Percentiles rank a stretch among this genome's conserved stretches.
These are phyloP conservation scores for Backusella sp. DNA, from an alignment of 192 early-diverging fungal genomes.

Conservation along the genomic window DNA sequence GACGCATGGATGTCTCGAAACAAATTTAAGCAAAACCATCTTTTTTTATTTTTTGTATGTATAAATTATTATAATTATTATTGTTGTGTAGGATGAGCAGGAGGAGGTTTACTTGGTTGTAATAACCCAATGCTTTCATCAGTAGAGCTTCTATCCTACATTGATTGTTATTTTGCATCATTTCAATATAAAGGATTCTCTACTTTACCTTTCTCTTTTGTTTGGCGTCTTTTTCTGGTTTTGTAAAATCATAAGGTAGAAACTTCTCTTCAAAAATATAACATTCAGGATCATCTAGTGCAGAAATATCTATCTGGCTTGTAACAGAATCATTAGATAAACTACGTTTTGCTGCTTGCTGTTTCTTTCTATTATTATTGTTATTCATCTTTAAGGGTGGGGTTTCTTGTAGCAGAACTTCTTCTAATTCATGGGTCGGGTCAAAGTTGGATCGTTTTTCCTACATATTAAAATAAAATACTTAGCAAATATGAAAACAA, in stretches of 20 bases:
- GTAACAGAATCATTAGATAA: slow-evolving; percentile 32
- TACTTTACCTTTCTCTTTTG: slow-evolving; percentile 5
- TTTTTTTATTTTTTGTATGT: not conserved
- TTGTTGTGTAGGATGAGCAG: not conserved
- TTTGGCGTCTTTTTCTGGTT: slow-evolving; percentile 29
- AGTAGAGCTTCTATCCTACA: slow-evolving; percentile 1
- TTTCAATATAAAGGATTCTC: not conserved
- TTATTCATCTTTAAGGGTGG: slow-evolving; percentile 78
- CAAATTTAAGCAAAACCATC: not conserved
- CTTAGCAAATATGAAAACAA: no score
- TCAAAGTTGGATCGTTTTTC: slow-evolving; percentile 91
- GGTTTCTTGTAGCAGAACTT: slow-evolving; percentile 95
- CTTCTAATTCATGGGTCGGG: slow-evolving; percentile 94
- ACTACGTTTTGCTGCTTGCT: slow-evolving; percentile 34
- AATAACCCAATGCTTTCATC: not conserved
- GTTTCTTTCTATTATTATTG: slow-evolving; percentile 39
- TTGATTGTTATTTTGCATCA: not conserved
- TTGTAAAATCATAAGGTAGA: slow-evolving; percentile 73
- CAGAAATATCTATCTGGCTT: slow-evolving; percentile 17
- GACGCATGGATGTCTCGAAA: not conserved
- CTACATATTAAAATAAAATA: slow-evolving; percentile 33
- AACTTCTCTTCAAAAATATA: slow-evolving; percentile 81
- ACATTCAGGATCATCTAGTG: slow-evolving; percentile 49
- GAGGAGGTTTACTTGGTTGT: not conserved
- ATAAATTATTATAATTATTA: not conserved